These are phyloP conservation scores for Nakaseomyces nivariensis DNA, from an alignment of 1,139 yeast species.

Conservation along the genomic window DNA sequence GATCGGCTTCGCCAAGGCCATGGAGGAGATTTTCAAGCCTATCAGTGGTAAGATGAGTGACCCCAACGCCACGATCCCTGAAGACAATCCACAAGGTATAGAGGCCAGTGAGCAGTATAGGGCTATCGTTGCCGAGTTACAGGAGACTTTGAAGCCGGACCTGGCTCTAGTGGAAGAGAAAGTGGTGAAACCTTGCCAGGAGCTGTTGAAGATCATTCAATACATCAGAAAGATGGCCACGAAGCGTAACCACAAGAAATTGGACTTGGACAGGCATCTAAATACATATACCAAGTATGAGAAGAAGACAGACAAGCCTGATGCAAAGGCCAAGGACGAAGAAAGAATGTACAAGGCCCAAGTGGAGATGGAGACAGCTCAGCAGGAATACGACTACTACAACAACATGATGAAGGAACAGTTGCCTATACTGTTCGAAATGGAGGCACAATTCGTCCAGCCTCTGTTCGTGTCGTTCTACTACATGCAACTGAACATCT, in stretches of 20 bases:
- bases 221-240: conserved; percentile 85
- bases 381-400: conserved; percentile 91
- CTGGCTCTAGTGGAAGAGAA: conserved; percentile 84
- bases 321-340: conserved; percentile 77
- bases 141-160: conserved; percentile 82
- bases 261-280: conserved; percentile 84
- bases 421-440: conserved; percentile 72
- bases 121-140: conserved; percentile 76
- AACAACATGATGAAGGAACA: conserved; percentile 89
- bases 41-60: conserved; percentile 86
- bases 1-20: conserved; percentile 84
- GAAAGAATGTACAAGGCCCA: conserved; percentile 82
- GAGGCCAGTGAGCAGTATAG: conserved; percentile 89
- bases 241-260: conserved; percentile 89
- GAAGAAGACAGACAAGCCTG: conserved; percentile 48
- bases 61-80: conserved; percentile 75
- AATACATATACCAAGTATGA: conserved; percentile 61
- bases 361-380: conserved; percentile 81
- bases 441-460: conserved; percentile 85
- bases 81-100: conserved; percentile 94
- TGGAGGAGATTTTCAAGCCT: conserved; percentile 94
- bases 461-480: conserved; percentile 91
- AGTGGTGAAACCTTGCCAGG: conserved; percentile 87
- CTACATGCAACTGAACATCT: conserved; percentile 95
- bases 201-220: conserved; percentile 69